Base-by-base conservation (phyloP, 1,284 basidiomycete species). In the Phellopilus nigrolimitatus region DNA sequence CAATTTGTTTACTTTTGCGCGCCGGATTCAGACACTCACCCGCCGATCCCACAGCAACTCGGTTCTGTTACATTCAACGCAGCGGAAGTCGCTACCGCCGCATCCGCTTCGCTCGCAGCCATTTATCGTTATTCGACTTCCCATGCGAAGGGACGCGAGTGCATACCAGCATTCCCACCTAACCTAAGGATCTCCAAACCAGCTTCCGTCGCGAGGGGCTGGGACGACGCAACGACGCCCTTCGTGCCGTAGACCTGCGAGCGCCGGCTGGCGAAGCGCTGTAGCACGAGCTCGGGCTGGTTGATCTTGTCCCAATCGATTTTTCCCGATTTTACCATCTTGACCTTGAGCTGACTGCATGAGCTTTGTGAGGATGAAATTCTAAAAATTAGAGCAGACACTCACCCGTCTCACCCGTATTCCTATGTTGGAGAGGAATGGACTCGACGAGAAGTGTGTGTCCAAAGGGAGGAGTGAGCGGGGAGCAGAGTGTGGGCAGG, bases 11-110 rank as follows among this genome's bases (percentile, higher is more conserved):
- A 19, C 25, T 22, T 19, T 34, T 21, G 15, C 22, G 7, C 4
- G 37, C 10, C 6, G 7, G 9, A 17, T 24, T 33, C 3, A n/a
- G 13, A 17, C 12, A 62, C 73, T 60, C 57, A 86, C 87, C 88
- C 87, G 60, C 88, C 88, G 56, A 88, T 84, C n/a, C 87, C 87
- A 66, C 88, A 89, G 56, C 73, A 82, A 55, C 79, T 82, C 10
- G 88, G 90, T 62, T 94, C 91, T 1, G 88, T 89, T 21, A 89
- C 87, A 64, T 95, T 97, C 59, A 97, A 67, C 19, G 93, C 94
- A 7, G 85, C 91, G 33, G 91, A 90, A 2, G 84, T 87, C 8
- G 88, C 88, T 4, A 90, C 84, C 5, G 85, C 84, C 6, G 84
- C 83, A 64, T 88, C 85, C 55, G 81, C 41, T 40, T 25, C 44